Percentiles rank a stretch among this genome's conserved stretches.
Conservation (phyloP, 305 asterid genomes). For the Stenogyne calaminthoides region DNA sequence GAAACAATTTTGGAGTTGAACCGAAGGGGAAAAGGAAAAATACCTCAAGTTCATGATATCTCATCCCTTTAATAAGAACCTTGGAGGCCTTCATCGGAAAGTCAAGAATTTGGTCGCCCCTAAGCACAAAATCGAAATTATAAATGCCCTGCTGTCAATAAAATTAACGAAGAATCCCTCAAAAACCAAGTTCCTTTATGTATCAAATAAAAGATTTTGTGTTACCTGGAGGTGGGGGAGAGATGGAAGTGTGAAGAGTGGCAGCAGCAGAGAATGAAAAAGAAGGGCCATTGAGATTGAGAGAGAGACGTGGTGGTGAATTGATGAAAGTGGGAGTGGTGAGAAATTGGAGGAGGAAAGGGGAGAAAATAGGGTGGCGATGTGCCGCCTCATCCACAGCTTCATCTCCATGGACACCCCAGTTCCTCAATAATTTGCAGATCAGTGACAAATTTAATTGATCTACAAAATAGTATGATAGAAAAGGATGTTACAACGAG, state of each 20-base stretch:
- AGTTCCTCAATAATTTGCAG: not conserved
- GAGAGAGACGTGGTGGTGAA: slow-evolving; percentile 17
- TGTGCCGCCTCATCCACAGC: slow-evolving; percentile 45
- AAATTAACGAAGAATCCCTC: not conserved
- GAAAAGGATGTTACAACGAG: not conserved
- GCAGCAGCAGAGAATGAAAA: slow-evolving; percentile 43
- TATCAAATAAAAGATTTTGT: not conserved
- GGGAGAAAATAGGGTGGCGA: slow-evolving; percentile 29
- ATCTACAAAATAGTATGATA: not conserved
- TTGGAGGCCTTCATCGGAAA: slow-evolving; percentile 46
- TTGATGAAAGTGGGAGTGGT: slow-evolving; percentile 3
- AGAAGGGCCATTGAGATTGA: slow-evolving; percentile 28
- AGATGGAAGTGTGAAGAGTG: slow-evolving; percentile 35
- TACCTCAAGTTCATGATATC: slow-evolving; percentile 81
- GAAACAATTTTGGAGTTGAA: slow-evolving; percentile 1
- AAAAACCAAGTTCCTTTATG: not conserved
- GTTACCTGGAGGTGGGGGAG: slow-evolving; percentile 38
- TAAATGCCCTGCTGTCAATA: not conserved
- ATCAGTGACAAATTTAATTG: not conserved
- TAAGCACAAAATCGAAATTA: slow-evolving; percentile 17
- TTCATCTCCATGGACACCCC: slow-evolving; percentile 38
- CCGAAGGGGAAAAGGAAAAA: slow-evolving; percentile 1
- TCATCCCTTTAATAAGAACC: slow-evolving; percentile 79
- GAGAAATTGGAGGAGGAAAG: slow-evolving; percentile 24
- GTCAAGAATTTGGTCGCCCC: slow-evolving; percentile 37